Evolutionary conservation across 2,329 filamentous ascomycete species (phyloP), one percentile per base, ranked within the genome.

Genomic region (Cordyceps pruinosa): DNA sequence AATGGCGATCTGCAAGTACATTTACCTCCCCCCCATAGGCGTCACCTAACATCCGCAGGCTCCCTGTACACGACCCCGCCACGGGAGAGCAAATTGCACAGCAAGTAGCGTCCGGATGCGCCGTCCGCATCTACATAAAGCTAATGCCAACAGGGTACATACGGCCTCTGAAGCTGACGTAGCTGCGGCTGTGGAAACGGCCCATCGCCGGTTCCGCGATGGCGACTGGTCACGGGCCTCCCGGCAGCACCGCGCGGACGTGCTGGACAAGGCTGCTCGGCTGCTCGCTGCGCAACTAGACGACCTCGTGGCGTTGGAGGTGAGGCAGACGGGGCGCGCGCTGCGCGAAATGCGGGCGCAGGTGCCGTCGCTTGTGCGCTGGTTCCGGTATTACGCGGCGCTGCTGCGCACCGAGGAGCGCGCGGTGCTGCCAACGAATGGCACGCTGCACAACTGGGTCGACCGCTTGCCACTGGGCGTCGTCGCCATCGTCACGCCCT

Each of bases 381-480:
- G 86, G 86, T 84, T 89, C 70, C 83, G 81, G 59, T 89, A 89
- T 72, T 90, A 86, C 64, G 85, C 85, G 2, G 77, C 84, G 0
- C 66, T 88, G 1, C 76, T 87, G 32, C 80, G 86, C n/a, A 84
- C 82, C 1, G 84, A 88, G 64, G 84, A 88, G 69, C 79, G 84
- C 2, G 71, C 82, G 2, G 81, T 89, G 0, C 75, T 88, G 1
- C 86, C 87, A 0, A 88, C 86, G 3, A 72, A 72, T 26, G 84
- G 84, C 1, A 79, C 80, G 66, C 73, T 84, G 62, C 77, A 82
- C 66, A 83, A 83, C 66, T 82, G 77, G 70, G 63, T 79, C 13
- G 77, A 77, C 42, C 76, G 81, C 17, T 73, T 78, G 6, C 79
- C 83, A 0, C 75, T 84, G 1, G 83, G 82, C 1, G 81, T 85